Base-by-base conservation (phyloP, 2,329 filamentous ascomycete genomes). In the Fusarium hostae region DNA sequence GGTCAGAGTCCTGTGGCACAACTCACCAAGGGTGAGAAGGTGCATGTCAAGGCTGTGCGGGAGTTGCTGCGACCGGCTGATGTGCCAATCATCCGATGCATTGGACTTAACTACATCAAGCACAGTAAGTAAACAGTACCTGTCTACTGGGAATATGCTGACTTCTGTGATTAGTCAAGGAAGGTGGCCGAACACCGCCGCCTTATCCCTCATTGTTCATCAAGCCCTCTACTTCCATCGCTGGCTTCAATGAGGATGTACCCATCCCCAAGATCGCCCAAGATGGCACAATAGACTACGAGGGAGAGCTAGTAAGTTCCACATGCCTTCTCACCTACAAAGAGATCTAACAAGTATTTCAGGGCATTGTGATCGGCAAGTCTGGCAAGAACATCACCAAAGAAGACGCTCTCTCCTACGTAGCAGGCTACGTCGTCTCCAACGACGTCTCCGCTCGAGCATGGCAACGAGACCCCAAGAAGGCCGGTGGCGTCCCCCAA, bases 401-500 rank as follows among this genome's bases (percentile, higher is more conserved):
- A 50, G 77, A 81, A 0, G 73, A 84, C 2, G 86, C 86, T 1
- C 80, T 84, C 32, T 72, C 78, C 1, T 83, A 87, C 73, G 79
- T 90, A 15, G 84, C 84, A 7, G 87, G 87, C 0, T 82, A 80
- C 51, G 62, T 77, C 11, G 73, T 70, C 40, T 82, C 86, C 45
- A 89, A 89, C 70, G 87, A 89, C 54, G 79, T 89, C n/a, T 87
- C 87, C 0, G 86, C 86, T 0, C 78, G 87, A 15, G 85, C 85
- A 45, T 81, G 83, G 70, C 87, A 89, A 75, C 77, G 86, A 30
- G 86, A 89, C 52, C 86, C 88, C 5, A 78, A 75, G 11, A 79
- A 79, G 39, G 81, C 79, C 4, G 81, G 81, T 9, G 75, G 77
- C 4, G 79, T 81, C 8, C 80, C 80, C 1, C 87, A 90, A 63